These are phyloP conservation scores for Solanum medicagineum DNA, from an alignment of 257 asterid species.

Conservation along the genomic window DNA sequence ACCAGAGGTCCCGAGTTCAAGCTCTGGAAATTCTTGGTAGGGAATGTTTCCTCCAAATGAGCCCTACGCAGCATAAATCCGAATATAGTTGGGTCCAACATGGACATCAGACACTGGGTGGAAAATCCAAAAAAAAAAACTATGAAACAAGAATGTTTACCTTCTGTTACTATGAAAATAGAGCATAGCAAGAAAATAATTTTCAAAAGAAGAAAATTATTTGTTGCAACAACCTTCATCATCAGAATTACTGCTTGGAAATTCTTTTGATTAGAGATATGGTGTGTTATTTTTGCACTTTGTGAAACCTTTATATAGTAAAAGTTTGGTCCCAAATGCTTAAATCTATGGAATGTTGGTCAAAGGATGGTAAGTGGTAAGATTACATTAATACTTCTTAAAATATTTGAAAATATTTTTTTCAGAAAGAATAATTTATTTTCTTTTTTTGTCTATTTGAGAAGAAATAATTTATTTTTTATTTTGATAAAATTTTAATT, in stretches of 20 bases:
- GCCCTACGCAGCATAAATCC: too few relatives aligned
- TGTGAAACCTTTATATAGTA: not conserved
- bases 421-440: too few relatives aligned
- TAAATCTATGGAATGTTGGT: not conserved
- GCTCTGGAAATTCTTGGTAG: too few relatives aligned
- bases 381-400: too few relatives aligned
- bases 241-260: not conserved
- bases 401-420: too few relatives aligned
- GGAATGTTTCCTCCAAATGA: too few relatives aligned
- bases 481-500: too few relatives aligned
- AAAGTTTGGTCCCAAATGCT: not conserved
- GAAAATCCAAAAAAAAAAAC: not conserved
- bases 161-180: not conserved
- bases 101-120: too few relatives aligned
- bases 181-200: not conserved
- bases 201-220: not conserved
- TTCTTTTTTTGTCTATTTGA: too few relatives aligned
- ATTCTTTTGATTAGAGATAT: not conserved
- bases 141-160: not conserved
- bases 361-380: not conserved
- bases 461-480: too few relatives aligned
- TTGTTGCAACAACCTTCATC: not conserved
- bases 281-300: not conserved
- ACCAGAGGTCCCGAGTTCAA: too few relatives aligned
- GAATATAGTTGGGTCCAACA: too few relatives aligned